Evolutionary conservation across 2,329 filamentous ascomycete genomes (phyloP).

Genomic region (Rhinocladiella mackenziei): DNA sequence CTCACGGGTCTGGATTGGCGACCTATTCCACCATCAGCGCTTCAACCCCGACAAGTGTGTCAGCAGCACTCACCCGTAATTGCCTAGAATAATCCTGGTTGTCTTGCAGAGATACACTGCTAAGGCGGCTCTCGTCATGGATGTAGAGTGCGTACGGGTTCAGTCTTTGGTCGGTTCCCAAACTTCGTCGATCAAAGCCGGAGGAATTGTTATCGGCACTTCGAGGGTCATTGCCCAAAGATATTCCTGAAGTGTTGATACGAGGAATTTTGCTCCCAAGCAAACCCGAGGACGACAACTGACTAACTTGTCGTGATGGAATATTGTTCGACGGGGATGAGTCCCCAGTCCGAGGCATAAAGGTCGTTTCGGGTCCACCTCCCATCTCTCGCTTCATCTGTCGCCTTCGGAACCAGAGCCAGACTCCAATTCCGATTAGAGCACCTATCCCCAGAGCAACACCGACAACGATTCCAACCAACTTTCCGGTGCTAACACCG

Average conservation of each 20-base stretch:
- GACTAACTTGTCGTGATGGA: constrained; percentile 30
- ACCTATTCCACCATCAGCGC: constrained; percentile 22
- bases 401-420: constrained; percentile 39
- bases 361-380: constrained; percentile 14
- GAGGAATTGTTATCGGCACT: constrained; percentile 20
- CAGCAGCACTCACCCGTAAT: constrained; percentile 22
- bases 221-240: constrained; percentile 16
- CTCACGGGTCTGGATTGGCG: constrained; percentile 28
- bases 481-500: constrained; percentile 39
- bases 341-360: constrained; percentile 19
- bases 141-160: constrained; percentile 42
- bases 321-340: constrained; percentile 24
- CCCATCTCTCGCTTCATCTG: constrained; percentile 27
- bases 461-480: constrained; percentile 45
- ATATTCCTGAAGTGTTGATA: constrained; percentile 24
- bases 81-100: constrained; percentile 47
- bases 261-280: constrained; percentile 24
- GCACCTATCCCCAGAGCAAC: constrained; percentile 38
- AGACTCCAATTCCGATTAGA: constrained; percentile 38
- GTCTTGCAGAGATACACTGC: constrained; percentile 46
- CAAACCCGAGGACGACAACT: constrained; percentile 29
- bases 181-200: constrained; percentile 24
- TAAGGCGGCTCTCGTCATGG: constrained; percentile 40
- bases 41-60: background rate
- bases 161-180: constrained; percentile 42